Base-by-base conservation (phyloP, 306 rosid species). In the Boehmeria nivea region DNA sequence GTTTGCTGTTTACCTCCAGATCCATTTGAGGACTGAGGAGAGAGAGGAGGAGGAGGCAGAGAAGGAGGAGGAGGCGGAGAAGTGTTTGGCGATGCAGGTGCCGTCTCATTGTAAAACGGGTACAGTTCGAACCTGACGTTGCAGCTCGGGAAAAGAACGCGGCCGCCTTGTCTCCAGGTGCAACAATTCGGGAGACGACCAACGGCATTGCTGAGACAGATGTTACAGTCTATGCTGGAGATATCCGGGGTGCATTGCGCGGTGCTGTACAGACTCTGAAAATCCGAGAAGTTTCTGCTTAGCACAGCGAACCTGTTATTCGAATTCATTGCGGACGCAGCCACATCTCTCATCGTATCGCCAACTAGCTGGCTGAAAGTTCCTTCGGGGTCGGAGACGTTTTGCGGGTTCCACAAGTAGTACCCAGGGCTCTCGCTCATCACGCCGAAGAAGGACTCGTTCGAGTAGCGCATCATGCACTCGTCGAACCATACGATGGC, bases 161-260 rank as follows among this genome's bases (percentile, higher is more conserved):
- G 24, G 9, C 8, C 54, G 8, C 72, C 72, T 4, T 15, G 2
- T 34, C 12, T 25, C 15, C n/a, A 37, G 14, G 1, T 16, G 21
- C 51, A 51, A 19, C 34, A 51, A 0, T 9, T 0, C 6, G 56
- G 40, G 6, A 59, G 19, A 1, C 5, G 1, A 12, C 1, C 28
- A 12, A 9, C 0, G 0, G 67, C n/a, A 1, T 23, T 6, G 12
- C 1, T 34, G 15, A 68, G 21, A 51, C 68, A 68, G 1, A 16
- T 24, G 13, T 0, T 26, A 61, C 73, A 68, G 0, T 2, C 21
- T 8, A 34, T 16, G 25, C 33, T 6, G 6, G 43, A 2, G 25
- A 68, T 42, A 25, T 68, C 68, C 2, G 73, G 62, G 13, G 63
- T 60, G 45, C 73, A 60, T 50, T 68, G 63, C 2, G 14, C 20